phyloP scores from a whole-genome alignment of 1,139 yeast species.

The Geotrichum cucujoidarum region DNA sequence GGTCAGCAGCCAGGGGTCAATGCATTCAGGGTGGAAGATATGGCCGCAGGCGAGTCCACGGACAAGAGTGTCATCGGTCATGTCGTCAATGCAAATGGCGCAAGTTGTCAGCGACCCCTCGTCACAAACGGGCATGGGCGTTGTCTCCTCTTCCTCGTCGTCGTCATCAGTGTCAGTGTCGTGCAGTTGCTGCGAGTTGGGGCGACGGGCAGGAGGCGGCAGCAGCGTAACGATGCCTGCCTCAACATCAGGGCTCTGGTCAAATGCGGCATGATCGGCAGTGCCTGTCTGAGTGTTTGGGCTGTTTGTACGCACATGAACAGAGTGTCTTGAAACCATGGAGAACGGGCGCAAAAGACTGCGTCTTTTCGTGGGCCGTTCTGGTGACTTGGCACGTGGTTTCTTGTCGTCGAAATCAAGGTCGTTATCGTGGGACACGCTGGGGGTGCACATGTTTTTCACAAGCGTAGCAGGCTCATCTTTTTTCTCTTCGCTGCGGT shows the following conservation, averaged over 20 bases:
- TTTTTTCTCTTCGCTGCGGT: not conserved
- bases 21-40: conserved; percentile 72
- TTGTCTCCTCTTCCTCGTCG: conserved; percentile 23
- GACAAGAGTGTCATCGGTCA: conserved; percentile 51
- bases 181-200: not conserved
- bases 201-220: conserved; percentile 3
- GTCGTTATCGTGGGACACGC: not conserved
- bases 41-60: conserved; percentile 79
- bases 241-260: conserved; percentile 15
- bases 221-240: not conserved
- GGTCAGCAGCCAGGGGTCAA: conserved; percentile 77
- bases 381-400: conserved; percentile 8
- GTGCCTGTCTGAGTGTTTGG: not conserved
- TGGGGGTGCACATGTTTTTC: not conserved
- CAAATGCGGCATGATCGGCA: conserved; percentile 7
- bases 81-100: conserved; percentile 69
- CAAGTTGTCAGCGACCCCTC: conserved; percentile 49
- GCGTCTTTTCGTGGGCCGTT: conserved; percentile 7
- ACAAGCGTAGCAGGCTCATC: not conserved
- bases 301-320: not conserved
- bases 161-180: conserved; percentile 11
- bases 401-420: not conserved
- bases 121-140: conserved; percentile 11
- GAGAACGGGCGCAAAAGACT: conserved; percentile 1
- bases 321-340: not conserved